Percentiles rank a stretch among this genome's conserved stretches.
These are phyloP conservation scores for Ascochyta koolunga DNA, from an alignment of 2,329 filamentous ascomycete species.

Conservation along the genomic window DNA sequence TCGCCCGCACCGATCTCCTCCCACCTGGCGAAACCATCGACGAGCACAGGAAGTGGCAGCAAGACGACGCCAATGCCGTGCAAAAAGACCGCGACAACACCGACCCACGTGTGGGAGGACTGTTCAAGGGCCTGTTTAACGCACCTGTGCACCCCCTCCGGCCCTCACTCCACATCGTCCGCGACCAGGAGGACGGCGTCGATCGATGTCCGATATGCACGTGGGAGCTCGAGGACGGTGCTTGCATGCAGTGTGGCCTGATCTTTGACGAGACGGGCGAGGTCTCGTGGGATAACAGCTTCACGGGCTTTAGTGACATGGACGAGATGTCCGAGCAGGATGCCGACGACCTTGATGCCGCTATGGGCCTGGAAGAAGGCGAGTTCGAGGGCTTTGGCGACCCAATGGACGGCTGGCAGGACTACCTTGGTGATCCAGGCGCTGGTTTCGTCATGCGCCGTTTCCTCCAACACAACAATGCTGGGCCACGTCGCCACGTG, in stretches of 20 bases:
- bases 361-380: slow-evolving; percentile 50
- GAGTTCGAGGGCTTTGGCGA: slow-evolving; percentile 44
- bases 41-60: slow-evolving; percentile 63
- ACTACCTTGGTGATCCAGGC: slow-evolving; percentile 38
- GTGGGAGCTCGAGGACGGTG: slow-evolving; percentile 68
- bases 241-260: slow-evolving; percentile 60
- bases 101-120: slow-evolving; percentile 58
- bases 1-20: slow-evolving; percentile 64
- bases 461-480: slow-evolving; percentile 35
- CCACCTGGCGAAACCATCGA: slow-evolving; percentile 67
- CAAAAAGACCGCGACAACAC: slow-evolving; percentile 64
- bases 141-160: slow-evolving; percentile 27
- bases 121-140: slow-evolving; percentile 68
- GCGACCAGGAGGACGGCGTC: slow-evolving; percentile 65
- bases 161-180: slow-evolving; percentile 50
- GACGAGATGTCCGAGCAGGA: slow-evolving; percentile 51
- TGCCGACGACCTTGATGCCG: slow-evolving; percentile 46
- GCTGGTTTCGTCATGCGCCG: slow-evolving; percentile 43
- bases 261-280: slow-evolving; percentile 58
- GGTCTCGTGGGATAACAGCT: slow-evolving; percentile 46
- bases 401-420: slow-evolving; percentile 38
- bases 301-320: slow-evolving; percentile 54
- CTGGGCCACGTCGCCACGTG: slow-evolving; percentile 41
- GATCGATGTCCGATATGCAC: slow-evolving; percentile 67
- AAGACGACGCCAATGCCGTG: slow-evolving; percentile 65